Conservation (phyloP, 2,329 filamentous ascomycete genomes). For the Colletotrichum plurivorum region DNA sequence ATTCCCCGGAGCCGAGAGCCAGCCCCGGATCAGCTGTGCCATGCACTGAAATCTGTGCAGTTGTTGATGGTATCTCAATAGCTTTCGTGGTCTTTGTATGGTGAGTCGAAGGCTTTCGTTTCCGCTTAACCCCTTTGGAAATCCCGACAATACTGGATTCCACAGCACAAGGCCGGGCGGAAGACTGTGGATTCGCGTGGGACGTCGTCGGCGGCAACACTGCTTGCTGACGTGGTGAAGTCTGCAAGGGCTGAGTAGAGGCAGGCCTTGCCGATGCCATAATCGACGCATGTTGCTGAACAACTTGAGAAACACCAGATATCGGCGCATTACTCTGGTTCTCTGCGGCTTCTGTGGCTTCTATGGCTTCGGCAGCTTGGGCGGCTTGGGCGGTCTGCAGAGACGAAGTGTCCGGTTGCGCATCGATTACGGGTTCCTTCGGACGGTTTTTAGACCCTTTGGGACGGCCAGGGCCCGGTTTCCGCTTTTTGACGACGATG, state of each 20-base stretch:
- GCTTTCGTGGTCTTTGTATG: not conserved
- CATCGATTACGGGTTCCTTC: constrained; percentile 47
- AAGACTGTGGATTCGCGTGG: not conserved
- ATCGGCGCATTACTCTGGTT: not conserved
- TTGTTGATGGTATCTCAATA: not conserved
- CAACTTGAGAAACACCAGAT: not conserved
- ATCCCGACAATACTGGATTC: not conserved
- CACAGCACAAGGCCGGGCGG: not conserved
- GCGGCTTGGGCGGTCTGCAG: not conserved
- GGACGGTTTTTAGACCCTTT: constrained; percentile 68
- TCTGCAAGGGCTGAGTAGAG: no score
- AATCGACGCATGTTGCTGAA: not conserved
- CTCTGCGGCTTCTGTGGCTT: not conserved
- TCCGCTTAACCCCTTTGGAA: constrained; percentile 9
- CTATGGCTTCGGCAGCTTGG: no score
- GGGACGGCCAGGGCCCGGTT: constrained; percentile 55
- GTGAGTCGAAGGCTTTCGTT: constrained; percentile 11
- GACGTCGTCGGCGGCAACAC: not conserved
- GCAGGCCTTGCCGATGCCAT: not conserved
- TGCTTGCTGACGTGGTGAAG: no score
- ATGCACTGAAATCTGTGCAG: not conserved
- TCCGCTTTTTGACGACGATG: constrained; percentile 52
- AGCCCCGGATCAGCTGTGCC: not conserved
- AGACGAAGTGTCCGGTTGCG: not conserved
- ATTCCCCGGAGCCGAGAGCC: not conserved